A percentile compares a stretch with the other conserved stretches of the same genome.
These are phyloP conservation scores for Ustilago trichophora DNA, from an alignment of 1,284 basidiomycete genomes.

Conservation along the genomic window DNA sequence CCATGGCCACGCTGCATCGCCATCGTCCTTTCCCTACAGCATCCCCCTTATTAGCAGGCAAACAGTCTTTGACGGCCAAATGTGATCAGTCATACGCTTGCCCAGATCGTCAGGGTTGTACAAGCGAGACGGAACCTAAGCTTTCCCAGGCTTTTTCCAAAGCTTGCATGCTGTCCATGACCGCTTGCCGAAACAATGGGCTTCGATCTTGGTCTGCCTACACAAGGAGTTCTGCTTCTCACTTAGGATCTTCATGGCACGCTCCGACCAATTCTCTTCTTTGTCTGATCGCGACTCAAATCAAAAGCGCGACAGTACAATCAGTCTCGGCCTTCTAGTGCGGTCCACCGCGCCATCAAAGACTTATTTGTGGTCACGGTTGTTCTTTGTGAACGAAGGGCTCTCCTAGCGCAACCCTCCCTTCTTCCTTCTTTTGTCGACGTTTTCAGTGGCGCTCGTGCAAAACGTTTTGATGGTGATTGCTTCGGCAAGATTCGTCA, in stretches of 20 bases:
- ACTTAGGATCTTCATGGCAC: too few relatives aligned
- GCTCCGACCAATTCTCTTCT: too few relatives aligned
- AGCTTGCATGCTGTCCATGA: background rate
- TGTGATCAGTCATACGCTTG: conserved; percentile 6
- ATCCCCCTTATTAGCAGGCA: background rate
- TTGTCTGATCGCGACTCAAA: too few relatives aligned
- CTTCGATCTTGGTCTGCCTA: too few relatives aligned
- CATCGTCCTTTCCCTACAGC: background rate
- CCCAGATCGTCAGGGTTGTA: background rate
- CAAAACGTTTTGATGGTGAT: background rate
- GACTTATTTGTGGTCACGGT: too few relatives aligned
- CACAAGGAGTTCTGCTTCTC: too few relatives aligned
- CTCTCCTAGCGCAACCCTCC: background rate
- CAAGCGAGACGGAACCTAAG: background rate
- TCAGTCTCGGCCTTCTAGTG: too few relatives aligned
- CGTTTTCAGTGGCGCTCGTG: background rate
- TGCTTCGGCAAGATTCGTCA: background rate
- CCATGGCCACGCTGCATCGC: too few relatives aligned
- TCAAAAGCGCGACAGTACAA: too few relatives aligned
- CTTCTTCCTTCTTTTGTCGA: background rate
- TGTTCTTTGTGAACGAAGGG: too few relatives aligned
- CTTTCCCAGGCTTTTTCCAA: background rate
- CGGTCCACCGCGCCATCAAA: too few relatives aligned
- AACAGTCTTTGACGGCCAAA: background rate
- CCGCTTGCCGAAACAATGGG: background rate